Percentiles rank a stretch among this genome's conserved stretches.
Conservation (phyloP, 2,329 filamentous ascomycete species). For the Trichoderma aggressivum region DNA sequence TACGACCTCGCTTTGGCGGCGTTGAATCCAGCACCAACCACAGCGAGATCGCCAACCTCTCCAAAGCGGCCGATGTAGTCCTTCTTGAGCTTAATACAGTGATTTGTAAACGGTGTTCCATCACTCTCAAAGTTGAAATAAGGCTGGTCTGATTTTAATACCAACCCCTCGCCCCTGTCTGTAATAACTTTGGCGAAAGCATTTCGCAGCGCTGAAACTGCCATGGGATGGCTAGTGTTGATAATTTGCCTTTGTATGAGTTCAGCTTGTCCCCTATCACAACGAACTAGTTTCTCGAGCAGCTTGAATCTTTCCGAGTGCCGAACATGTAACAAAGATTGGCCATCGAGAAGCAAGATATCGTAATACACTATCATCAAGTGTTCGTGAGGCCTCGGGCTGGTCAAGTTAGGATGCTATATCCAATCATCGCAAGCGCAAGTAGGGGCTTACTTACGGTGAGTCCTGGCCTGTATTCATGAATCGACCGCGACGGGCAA, state of each 20-base stretch:
- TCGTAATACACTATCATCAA: conserved; percentile 63
- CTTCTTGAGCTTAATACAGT: conserved; percentile 81
- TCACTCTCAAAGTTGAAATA: conserved; percentile 61
- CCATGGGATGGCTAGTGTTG: conserved; percentile 56
- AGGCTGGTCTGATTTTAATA: conserved; percentile 75
- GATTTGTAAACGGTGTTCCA: conserved; percentile 39
- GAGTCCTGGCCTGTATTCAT: conserved; percentile 68
- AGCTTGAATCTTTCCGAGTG: conserved; percentile 59
- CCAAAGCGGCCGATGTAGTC: conserved; percentile 76
- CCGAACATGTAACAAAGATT: conserved; percentile 48
- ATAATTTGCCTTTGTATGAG: conserved; percentile 65
- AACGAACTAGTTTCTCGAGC: conserved; percentile 52
- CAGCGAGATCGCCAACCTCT: conserved; percentile 78
- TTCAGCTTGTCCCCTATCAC: conserved; percentile 59
- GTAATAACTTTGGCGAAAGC: conserved; percentile 67
- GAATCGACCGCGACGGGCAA: conserved; percentile 67
- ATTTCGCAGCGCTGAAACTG: conserved; percentile 53
- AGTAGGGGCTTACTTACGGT: conserved; percentile 50
- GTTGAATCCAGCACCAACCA: conserved; percentile 73
- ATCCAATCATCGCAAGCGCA: not conserved
- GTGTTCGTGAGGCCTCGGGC: conserved; percentile 49
- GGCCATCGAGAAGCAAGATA: conserved; percentile 50
- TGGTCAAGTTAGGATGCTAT: conserved; percentile 25
- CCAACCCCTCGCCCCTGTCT: conserved; percentile 69
- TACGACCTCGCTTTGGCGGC: conserved; percentile 57